A percentile compares a stretch with the other conserved stretches of the same genome.
Evolutionary conservation across 1,284 basidiomycete genomes (phyloP).

Genomic region (Cutaneotrichosporon sp.): DNA sequence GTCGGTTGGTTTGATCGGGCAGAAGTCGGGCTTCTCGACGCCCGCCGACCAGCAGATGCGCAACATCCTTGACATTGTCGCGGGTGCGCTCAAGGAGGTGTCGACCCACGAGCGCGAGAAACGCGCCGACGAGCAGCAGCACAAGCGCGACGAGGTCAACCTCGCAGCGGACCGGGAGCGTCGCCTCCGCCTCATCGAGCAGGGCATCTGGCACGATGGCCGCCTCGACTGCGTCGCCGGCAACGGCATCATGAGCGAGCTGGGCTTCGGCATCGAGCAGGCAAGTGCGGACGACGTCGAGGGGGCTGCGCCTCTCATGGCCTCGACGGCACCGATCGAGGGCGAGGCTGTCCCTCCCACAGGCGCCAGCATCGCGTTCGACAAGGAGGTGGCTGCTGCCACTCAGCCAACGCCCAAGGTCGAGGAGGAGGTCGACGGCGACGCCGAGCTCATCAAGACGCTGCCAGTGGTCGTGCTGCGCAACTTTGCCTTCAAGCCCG

Average conservation of each 20-base stretch:
- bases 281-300: constrained; percentile 55
- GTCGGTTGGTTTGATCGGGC: constrained; percentile 87
- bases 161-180: constrained; percentile 41
- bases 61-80: constrained; percentile 79
- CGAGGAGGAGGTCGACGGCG: constrained; percentile 34
- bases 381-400: not conserved
- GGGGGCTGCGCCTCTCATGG: constrained; percentile 39
- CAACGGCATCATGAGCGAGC: constrained; percentile 77
- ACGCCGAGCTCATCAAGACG: constrained; percentile 60
- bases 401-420: not conserved
- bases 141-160: constrained; percentile 28
- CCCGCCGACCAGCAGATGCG: constrained; percentile 84
- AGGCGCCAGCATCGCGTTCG: not conserved
- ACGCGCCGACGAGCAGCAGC: constrained; percentile 47
- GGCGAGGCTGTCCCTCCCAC: constrained; percentile 38
- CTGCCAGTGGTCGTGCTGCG: constrained; percentile 83
- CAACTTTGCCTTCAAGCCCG: constrained; percentile 70
- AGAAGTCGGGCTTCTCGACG: constrained; percentile 87
- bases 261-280: constrained; percentile 73
- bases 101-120: constrained; percentile 52
- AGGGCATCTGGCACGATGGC: constrained; percentile 76
- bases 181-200: constrained; percentile 53
- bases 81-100: constrained; percentile 68
- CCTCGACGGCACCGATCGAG: constrained; percentile 34
- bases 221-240: constrained; percentile 76